phyloP scores from a whole-genome alignment of 169 alveolate species.

The Cystoisospora suis region DNA sequence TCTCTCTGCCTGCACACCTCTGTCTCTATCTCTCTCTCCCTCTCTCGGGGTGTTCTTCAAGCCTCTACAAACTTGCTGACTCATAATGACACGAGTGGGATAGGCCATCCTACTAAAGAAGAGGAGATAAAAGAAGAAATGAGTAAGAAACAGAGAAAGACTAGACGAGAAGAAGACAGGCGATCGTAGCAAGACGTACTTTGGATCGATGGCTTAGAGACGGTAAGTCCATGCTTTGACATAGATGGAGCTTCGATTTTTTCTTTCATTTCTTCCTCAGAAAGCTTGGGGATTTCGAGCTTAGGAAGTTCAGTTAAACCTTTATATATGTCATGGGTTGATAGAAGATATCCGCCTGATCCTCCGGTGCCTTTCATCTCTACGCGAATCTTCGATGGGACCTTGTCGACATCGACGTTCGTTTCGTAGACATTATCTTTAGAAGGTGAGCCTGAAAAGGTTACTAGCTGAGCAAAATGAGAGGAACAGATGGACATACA shows the following conservation, averaged over 20 bases:
- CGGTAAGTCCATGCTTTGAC: constrained; percentile 23
- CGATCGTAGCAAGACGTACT: too few species aligned
- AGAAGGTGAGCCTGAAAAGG: background rate
- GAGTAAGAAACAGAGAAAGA: too few species aligned
- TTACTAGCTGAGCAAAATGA: background rate
- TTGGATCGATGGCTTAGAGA: background rate
- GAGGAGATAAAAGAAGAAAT: too few species aligned
- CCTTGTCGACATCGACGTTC: background rate
- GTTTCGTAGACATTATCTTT: background rate
- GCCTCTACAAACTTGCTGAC: too few species aligned
- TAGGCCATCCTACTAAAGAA: too few species aligned
- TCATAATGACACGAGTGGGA: too few species aligned
- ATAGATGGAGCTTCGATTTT: background rate
- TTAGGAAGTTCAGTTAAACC: background rate
- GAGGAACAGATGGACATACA: too few species aligned
- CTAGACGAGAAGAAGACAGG: too few species aligned
- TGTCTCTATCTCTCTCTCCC: too few species aligned
- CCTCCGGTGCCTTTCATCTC: background rate
- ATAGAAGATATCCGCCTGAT: constrained; percentile 16
- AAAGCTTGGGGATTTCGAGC: background rate
- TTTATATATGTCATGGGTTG: background rate
- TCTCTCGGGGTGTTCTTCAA: too few species aligned
- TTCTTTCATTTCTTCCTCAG: background rate
- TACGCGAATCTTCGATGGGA: background rate
- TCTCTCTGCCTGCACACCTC: too few species aligned